Percentiles rank a stretch among this genome's conserved stretches.
Evolutionary conservation across 2,329 filamentous ascomycete genomes (phyloP).

Genomic region (Aureobasidium namibiae): DNA sequence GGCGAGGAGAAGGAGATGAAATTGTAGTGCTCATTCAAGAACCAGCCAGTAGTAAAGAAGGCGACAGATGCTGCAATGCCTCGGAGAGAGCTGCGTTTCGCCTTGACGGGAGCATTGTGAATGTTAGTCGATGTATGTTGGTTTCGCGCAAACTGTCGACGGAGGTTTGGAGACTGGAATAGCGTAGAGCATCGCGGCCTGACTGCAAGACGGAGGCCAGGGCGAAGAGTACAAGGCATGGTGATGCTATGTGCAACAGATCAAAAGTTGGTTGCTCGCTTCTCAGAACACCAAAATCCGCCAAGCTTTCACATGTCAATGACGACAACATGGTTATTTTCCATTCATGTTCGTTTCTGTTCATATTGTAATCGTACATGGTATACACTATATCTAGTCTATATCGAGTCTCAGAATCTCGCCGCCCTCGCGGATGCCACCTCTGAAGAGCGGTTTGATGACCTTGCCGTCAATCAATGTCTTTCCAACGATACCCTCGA

Average conservation of each 20-base stretch:
- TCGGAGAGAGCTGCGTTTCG: slow-evolving; percentile 2
- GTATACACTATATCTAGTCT: background rate
- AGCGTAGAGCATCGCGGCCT: background rate
- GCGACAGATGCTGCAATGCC: background rate
- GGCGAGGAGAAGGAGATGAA: background rate
- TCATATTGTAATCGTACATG: background rate
- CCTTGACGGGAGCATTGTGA: background rate
- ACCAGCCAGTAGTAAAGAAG: slow-evolving; percentile 6
- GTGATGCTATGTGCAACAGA: background rate
- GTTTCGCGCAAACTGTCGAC: background rate
- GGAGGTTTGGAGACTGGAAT: background rate
- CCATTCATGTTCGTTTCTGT: no score
- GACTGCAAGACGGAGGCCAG: background rate
- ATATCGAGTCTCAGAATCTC: slow-evolving; percentile 15
- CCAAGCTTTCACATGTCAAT: slow-evolving; percentile 13
- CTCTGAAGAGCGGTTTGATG: slow-evolving; percentile 63
- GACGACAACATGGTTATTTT: background rate
- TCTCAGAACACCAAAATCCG: background rate
- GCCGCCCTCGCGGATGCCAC: slow-evolving; percentile 46
- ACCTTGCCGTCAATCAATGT: slow-evolving; percentile 61
- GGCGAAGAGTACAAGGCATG: background rate
- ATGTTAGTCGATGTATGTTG: background rate
- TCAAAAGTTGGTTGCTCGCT: background rate
- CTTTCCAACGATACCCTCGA: slow-evolving; percentile 66
- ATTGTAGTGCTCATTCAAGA: background rate